A percentile compares a stretch with the other conserved stretches of the same genome.
Conservation (phyloP, 2,329 filamentous ascomycete species). For the Biscogniauxia marginata region DNA sequence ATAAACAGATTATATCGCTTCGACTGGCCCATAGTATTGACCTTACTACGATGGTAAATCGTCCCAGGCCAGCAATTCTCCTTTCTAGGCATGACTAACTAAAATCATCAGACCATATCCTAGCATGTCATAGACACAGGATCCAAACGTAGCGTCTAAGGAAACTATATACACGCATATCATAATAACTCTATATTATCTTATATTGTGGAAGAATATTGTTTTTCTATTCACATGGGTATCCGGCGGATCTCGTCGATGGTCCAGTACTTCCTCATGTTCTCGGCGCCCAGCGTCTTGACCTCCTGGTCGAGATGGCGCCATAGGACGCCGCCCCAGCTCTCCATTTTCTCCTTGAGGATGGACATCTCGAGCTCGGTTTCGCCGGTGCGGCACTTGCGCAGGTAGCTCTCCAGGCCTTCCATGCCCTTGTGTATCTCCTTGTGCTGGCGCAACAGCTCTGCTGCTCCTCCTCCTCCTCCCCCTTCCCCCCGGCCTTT, state of each 20-base stretch:
- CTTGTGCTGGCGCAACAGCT: conserved; percentile 72
- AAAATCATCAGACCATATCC: no score
- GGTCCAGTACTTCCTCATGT: conserved; percentile 83
- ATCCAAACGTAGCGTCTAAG: not conserved
- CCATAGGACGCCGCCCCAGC: conserved; percentile 78
- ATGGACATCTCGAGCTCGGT: conserved; percentile 54
- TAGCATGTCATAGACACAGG: no score
- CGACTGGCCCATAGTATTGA: no score
- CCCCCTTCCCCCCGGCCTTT: not conserved
- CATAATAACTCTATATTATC: no score
- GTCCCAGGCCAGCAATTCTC: no score
- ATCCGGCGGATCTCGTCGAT: conserved; percentile 70
- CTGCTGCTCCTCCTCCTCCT: conserved; percentile 42
- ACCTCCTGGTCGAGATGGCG: conserved; percentile 84
- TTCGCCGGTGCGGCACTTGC: conserved; percentile 61
- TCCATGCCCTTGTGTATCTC: conserved; percentile 78
- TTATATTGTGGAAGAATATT: no score
- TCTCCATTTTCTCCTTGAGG: conserved; percentile 71
- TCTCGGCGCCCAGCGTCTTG: conserved; percentile 72
- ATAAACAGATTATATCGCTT: no score
- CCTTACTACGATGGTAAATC: no score
- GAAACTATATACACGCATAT: not conserved
- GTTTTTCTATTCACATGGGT: conserved; percentile 62
- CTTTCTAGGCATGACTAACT: no score
- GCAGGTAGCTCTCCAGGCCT: conserved; percentile 63